These are phyloP conservation scores for Pistacia integerrima DNA, from an alignment of 345 rosid species.

Conservation along the genomic window DNA sequence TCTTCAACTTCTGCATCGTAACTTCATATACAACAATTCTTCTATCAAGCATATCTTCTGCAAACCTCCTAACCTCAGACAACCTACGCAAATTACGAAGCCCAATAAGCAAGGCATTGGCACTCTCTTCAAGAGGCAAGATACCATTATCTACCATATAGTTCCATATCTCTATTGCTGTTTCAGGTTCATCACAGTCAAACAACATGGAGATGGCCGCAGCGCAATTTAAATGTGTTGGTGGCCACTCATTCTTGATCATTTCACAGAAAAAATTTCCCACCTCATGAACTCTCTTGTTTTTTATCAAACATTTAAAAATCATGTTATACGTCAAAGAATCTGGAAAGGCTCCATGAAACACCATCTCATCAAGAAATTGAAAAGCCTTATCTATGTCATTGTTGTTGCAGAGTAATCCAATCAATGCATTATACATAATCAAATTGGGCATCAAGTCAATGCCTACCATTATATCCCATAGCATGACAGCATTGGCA, in stretches of 20 bases:
- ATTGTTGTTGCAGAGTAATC: slow-evolving; percentile 46
- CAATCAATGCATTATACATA: slow-evolving; percentile 50
- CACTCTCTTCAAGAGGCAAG: slow-evolving; percentile 42
- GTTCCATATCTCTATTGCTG: slow-evolving; percentile 61
- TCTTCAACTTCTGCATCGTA: slow-evolving; percentile 53
- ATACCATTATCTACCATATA: slow-evolving; percentile 46
- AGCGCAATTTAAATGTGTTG: slow-evolving; percentile 42
- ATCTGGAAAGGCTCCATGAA: slow-evolving; percentile 56
- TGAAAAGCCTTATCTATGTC: slow-evolving; percentile 40
- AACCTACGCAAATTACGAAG: slow-evolving; percentile 48
- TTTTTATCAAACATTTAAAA: slow-evolving; percentile 49
- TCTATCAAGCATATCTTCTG: slow-evolving; percentile 50
- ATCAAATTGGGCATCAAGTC: slow-evolving; percentile 48
- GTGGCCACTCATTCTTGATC: slow-evolving; percentile 56
- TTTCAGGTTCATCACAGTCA: slow-evolving; percentile 52
- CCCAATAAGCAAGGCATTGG: slow-evolving; percentile 53
- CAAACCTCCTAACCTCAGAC: slow-evolving; percentile 43
- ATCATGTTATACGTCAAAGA: slow-evolving; percentile 49
- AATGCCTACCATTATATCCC: slow-evolving; percentile 47
- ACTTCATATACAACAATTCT: slow-evolving; percentile 39
- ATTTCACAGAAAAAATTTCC: slow-evolving; percentile 54
- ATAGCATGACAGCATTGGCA: slow-evolving; percentile 27
- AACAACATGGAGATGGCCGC: slow-evolving; percentile 47
- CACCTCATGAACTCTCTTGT: slow-evolving; percentile 41
- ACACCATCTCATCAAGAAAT: slow-evolving; percentile 56